phyloP scores from a whole-genome alignment of 352 stramenopile species.

The Phytophthora aleatoria region DNA sequence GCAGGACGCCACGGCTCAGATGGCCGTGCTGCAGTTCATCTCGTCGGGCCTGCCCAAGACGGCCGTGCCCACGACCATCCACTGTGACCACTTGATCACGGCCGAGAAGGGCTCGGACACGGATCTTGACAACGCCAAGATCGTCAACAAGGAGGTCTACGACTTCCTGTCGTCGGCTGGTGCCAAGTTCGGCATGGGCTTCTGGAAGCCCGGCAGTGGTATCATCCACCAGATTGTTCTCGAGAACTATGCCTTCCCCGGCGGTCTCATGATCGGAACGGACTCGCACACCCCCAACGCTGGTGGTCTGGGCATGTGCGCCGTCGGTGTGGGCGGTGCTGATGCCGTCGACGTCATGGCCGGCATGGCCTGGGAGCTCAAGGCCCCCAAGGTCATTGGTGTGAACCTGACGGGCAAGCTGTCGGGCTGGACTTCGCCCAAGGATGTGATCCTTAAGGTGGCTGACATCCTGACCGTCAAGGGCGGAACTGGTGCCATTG shows the following conservation, averaged over 20 bases:
- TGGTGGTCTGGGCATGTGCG: slow-evolving; percentile 93
- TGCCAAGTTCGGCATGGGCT: slow-evolving; percentile 94
- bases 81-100: slow-evolving; percentile 96
- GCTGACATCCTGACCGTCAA: slow-evolving; percentile 94
- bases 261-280: slow-evolving; percentile 94
- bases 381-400: slow-evolving; percentile 95
- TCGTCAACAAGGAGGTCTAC: slow-evolving; percentile 93
- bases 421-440: slow-evolving; percentile 92
- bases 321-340: slow-evolving; percentile 92
- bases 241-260: slow-evolving; percentile 95
- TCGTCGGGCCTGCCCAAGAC: slow-evolving; percentile 93
- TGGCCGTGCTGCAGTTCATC: slow-evolving; percentile 96
- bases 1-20: slow-evolving; percentile 94
- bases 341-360: slow-evolving; percentile 95
- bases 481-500: slow-evolving; percentile 92
- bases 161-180: slow-evolving; percentile 92
- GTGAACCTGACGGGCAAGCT: slow-evolving; percentile 94
- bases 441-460: slow-evolving; percentile 96
- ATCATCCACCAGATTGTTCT: slow-evolving; percentile 96
- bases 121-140: slow-evolving; percentile 90
- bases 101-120: slow-evolving; percentile 90
- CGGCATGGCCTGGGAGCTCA: slow-evolving; percentile 94
- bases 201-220: slow-evolving; percentile 93
- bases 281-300: slow-evolving; percentile 95
- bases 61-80: slow-evolving; percentile 92